Evolutionary conservation across 1,284 basidiomycete species (phyloP), one percentile per base, ranked within the genome.

Genomic region (Psilocybe mexicana): DNA sequence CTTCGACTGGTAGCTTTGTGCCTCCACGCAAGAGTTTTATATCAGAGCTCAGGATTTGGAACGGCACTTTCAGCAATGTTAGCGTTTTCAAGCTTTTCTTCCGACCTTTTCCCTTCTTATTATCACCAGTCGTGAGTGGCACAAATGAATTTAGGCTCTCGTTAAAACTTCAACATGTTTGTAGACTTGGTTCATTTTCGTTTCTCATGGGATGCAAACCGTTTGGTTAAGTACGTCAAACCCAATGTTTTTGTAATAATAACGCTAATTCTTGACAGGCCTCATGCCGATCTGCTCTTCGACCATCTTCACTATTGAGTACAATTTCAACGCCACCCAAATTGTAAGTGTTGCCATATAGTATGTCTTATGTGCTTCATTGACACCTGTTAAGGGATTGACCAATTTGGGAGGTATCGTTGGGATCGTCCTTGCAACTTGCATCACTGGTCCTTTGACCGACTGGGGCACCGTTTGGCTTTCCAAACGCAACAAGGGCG

Each of bases 321-420:
- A 78, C 59, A 68, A 72, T 55, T 77, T 76, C 63, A 69, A 69
- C 46, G 71, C 74, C 1, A 67, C 72, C 3, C 73, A 77, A 60
- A 76, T 74, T 49, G 73, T 69, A 58, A 51, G 65, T 43, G 24
- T 8, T 36, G 50, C 36, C 11, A 3, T 6, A 36, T 18, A 10
- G 2, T 6, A 36, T 18, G 6, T 24, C 4, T 24, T 25, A 10
- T 7, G 23, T 30, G 18, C 12, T 23, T 45, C 10, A n/a, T 51
- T 44, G 12, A 44, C 33, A 36, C 25, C 35, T 25, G 10, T 30
- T 1, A 38, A 72, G 71, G 71, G 78, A 3, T 61, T 79, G 43
- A 77, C 77, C 3, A 77, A 77, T 59, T 69, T 79, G 2, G 76
- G 77, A 6, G 76, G 76, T 2, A 69, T 76, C 45, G 73, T 79